Evolutionary conservation across 768 basidiomycete genomes (phyloP), one percentile per base, ranked within the genome.

Genomic region (Lactarius quietus): DNA sequence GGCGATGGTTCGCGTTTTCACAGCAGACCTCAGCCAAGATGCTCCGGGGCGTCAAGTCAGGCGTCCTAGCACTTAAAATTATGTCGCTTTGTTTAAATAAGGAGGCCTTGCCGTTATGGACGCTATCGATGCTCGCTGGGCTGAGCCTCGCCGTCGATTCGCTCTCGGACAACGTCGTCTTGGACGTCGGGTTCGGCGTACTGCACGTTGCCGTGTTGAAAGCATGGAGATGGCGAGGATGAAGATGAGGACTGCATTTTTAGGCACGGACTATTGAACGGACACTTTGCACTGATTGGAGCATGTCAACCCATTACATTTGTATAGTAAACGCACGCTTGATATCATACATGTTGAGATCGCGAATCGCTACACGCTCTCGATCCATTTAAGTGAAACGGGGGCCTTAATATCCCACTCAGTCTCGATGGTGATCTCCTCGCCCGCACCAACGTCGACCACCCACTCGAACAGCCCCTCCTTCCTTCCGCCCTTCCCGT

Each of bases 401-500:
- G 81, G 78, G 0, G 76, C 78, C 69, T 78, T 82, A 55, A 84
- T 76, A 63, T 86, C 85, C 81, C 84, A 87, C 64, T 81, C 75
- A 1, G 82, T 77, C 59, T 80, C 76, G 20, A 87, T 68, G 14
- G 72, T 72, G 20, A 82, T 73, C 69, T 78, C 79, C 61, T 74
- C 76, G 17, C 80, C 81, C 18, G 76, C 77, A 8, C 74, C 78
- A 36, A 85, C 73, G 29, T 73, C 77, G 73, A 79, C 77, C 63
- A 73, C 75, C 84, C 85, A 87, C 72, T 85, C 83, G 69, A 82
- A 82, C 63, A 77, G 77, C 2, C 86, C 86, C 53, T 85, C 81
- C 74, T 82, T 82, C 74, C 81, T 79, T 1, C 81, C 83, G 4
- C 79, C 79, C 63, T 80, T 80, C 60, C 78, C 79, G 69, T 81